Evolutionary conservation across 306 rosid genomes (phyloP).

Genomic region (Geum urbanum): DNA sequence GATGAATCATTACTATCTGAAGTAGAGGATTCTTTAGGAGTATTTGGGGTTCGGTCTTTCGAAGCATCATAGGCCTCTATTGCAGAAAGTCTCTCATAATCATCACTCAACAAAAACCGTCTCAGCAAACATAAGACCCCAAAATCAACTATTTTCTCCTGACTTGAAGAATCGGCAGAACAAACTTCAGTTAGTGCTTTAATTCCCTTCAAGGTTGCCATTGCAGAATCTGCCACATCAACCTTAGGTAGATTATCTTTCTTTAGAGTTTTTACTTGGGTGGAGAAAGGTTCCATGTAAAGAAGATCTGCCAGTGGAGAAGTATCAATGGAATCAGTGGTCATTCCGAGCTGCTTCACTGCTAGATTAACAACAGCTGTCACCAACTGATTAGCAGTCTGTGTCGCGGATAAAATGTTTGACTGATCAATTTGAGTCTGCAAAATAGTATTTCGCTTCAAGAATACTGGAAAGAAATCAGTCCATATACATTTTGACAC

Average conservation of each 20-base stretch:
- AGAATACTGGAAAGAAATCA: slow-evolving; percentile 1
- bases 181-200: slow-evolving; percentile 85
- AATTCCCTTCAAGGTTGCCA: slow-evolving; percentile 86
- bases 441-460: slow-evolving; percentile 34
- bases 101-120: slow-evolving; percentile 74
- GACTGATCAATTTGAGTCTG: slow-evolving; percentile 85
- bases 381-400: slow-evolving; percentile 67
- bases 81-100: slow-evolving; percentile 92
- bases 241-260: slow-evolving; percentile 62
- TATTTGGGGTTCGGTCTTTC: slow-evolving; percentile 48
- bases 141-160: slow-evolving; percentile 57
- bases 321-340: slow-evolving; percentile 46
- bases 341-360: slow-evolving; percentile 47
- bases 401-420: slow-evolving; percentile 68
- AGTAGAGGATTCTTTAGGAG: slow-evolving; percentile 33
- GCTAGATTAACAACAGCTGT: slow-evolving; percentile 80
- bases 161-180: slow-evolving; percentile 52
- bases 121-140: slow-evolving; percentile 81
- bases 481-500: neutral
- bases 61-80: slow-evolving; percentile 87
- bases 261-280: slow-evolving; percentile 59
- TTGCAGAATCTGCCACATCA: slow-evolving; percentile 90
- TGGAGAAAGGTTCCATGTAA: slow-evolving; percentile 67
- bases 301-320: slow-evolving; percentile 77
- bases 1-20: slow-evolving; percentile 50